Evolutionary conservation across 768 basidiomycete genomes (phyloP), one percentile per base, ranked within the genome.

Genomic region (Albatrellus ellisii): DNA sequence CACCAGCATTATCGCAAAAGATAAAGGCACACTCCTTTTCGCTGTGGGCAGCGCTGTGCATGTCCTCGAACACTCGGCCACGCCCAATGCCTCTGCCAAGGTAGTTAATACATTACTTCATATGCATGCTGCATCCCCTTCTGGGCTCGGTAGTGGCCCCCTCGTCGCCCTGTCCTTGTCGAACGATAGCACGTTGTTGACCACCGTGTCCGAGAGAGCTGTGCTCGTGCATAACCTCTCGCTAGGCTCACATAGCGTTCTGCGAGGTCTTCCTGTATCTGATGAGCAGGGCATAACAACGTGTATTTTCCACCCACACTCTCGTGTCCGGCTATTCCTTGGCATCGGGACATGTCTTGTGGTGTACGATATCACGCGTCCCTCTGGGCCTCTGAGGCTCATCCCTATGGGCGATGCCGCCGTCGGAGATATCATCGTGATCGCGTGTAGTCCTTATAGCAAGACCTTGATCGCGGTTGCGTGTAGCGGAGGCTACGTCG

Each of bases 371-470:
- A 70, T 69, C 2, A 70, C 67, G 22, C 69, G 72, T 10, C 70
- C 77, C 7, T 70, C 73, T 17, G 61, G 62, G 4, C 77, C 81
- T 8, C 38, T 64, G 21, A 82, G 77, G 56, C 60, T 59, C 0
- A 59, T 84, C 27, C 46, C 63, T 2, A 51, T 83, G 42, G 62
- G 59, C 8, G 72, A 73, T 18, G 52, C 49, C 33, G 49, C 59
- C 14, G 52, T 59, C 0, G 75, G 74, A 6, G 57, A 69, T n/a
- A 67, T 85, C 18, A 57, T 71, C 4, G 69, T 68, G 10, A 56
- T 84, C 7, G 64, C 73, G 6, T 75, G 72, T 46, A 83, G 81
- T 47, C 80, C 83, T 6, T 85, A 83, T 57, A 84, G 81, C 59
- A 84, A 78, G 61, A 78, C 77, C 2, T 60, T 86, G 26, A 64